A percentile compares a stretch with the other conserved stretches of the same genome.
These are phyloP conservation scores for Pochonia chlamydosporia DNA, from an alignment of 2,329 filamentous ascomycete species.

Conservation along the genomic window DNA sequence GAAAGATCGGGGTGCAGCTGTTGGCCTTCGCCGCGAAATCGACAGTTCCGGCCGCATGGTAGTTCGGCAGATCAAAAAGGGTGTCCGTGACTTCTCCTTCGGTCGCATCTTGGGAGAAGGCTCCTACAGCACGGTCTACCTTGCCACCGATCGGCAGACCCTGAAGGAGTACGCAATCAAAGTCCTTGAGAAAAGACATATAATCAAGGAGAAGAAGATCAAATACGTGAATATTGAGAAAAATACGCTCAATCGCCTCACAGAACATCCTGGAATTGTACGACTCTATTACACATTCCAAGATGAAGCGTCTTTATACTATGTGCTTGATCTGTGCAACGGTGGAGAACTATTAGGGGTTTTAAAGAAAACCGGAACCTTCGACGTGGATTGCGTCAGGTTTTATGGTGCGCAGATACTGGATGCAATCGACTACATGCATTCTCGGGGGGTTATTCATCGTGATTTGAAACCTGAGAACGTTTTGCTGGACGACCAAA, in stretches of 20 bases:
- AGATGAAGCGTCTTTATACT: slow-evolving; percentile 92
- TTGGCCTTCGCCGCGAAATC: slow-evolving; percentile 73
- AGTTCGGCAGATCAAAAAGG: slow-evolving; percentile 85
- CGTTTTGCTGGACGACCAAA: slow-evolving; percentile 86
- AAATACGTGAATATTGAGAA: slow-evolving; percentile 99
- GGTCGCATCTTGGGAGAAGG: slow-evolving; percentile 87
- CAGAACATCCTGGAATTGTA: slow-evolving; percentile 93
- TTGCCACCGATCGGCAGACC: slow-evolving; percentile 89
- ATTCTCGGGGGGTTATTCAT: slow-evolving; percentile 91
- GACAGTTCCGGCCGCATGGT: slow-evolving; percentile 80
- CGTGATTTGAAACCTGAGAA: slow-evolving; percentile 97
- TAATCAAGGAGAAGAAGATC: slow-evolving; percentile 99
- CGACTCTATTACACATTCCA: slow-evolving; percentile 98
- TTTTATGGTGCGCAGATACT: slow-evolving; percentile 97
- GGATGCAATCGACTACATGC: slow-evolving; percentile 97
- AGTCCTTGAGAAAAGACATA: slow-evolving; percentile 95
- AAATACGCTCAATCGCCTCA: slow-evolving; percentile 91
- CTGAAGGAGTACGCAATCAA: slow-evolving; percentile 97
- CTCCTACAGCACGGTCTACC: slow-evolving; percentile 93
- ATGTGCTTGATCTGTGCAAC: slow-evolving; percentile 88
- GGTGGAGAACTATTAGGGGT: slow-evolving; percentile 89
- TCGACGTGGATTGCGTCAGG: slow-evolving; percentile 87
- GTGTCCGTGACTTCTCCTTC: slow-evolving; percentile 94
- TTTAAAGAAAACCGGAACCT: slow-evolving; percentile 88
- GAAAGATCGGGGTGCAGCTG: slow-evolving; percentile 91